Evolutionary conservation across 768 basidiomycete genomes (phyloP).

Genomic region (Leccinum longicurvipes): DNA sequence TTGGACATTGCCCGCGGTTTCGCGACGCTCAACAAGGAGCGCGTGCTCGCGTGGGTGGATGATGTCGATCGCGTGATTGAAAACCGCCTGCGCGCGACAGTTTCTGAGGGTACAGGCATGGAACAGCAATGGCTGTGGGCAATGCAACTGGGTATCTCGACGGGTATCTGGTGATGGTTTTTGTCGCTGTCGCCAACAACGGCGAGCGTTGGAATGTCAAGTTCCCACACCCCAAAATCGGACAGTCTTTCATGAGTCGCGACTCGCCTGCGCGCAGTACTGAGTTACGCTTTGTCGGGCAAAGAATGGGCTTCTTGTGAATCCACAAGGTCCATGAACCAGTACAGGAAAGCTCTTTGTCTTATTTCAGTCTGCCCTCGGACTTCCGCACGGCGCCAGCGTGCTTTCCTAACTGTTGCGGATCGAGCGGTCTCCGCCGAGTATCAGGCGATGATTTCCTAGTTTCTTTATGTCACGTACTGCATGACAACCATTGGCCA

Average conservation of each 20-base stretch:
- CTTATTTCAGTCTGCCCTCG: too few species aligned
- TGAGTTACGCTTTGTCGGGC: too few species aligned
- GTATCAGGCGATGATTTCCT: background rate
- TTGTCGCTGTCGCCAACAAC: conserved; percentile 18
- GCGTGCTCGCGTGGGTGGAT: conserved; percentile 14
- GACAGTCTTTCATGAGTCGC: background rate
- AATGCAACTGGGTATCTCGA: conserved; percentile 16
- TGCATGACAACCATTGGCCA: background rate
- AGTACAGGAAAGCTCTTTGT: too few species aligned
- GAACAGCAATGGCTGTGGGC: background rate
- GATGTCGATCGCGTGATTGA: conserved; percentile 42
- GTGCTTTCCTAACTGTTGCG: background rate
- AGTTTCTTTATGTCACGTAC: background rate
- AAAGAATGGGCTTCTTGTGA: too few species aligned
- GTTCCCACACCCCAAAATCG: conserved; percentile 20
- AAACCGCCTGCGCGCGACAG: conserved; percentile 43
- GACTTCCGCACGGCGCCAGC: too few species aligned
- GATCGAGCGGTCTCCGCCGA: background rate
- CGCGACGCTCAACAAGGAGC: conserved; percentile 42
- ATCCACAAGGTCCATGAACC: too few species aligned
- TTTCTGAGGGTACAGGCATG: conserved; percentile 46
- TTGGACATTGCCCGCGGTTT: conserved; percentile 56
- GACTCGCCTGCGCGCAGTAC: too few species aligned
- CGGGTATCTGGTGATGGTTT: background rate
- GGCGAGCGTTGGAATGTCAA: conserved; percentile 11